phyloP scores from a whole-genome alignment of 148 eudicot genomes.

The Heliamphora exappendiculata region DNA sequence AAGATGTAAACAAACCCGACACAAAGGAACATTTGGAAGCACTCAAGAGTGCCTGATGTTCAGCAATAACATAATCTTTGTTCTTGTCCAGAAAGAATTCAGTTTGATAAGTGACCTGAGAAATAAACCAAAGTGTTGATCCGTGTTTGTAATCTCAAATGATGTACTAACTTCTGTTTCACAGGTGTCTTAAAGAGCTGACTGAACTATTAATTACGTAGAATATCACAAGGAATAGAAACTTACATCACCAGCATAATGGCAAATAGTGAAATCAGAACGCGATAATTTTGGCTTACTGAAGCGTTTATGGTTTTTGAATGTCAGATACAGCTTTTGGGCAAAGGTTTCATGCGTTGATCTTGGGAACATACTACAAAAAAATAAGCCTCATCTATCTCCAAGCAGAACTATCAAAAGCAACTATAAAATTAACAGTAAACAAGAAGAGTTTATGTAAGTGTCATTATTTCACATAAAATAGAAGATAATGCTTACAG shows the following conservation, averaged over 20 bases:
- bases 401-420: conserved; percentile 12
- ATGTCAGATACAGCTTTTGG: conserved; percentile 88
- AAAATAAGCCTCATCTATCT: not conserved
- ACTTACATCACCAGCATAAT: conserved; percentile 99
- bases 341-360: conserved; percentile 97
- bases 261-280: conserved; percentile 85
- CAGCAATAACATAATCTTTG: conserved; percentile 96
- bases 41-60: conserved; percentile 79
- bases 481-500: conserved; percentile 1
- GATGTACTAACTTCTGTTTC: not conserved
- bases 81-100: conserved; percentile 86
- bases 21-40: conserved; percentile 79
- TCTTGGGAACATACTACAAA: conserved; percentile 92
- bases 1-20: conserved; percentile 62
- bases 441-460: not conserved
- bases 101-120: conserved; percentile 95
- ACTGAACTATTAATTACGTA: no score
- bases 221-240: not conserved
- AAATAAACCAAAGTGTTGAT: conserved; percentile 6
- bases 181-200: not conserved
- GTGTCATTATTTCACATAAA: not conserved
- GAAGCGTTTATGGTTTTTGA: conserved; percentile 79
- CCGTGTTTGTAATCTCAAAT: not conserved
- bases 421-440: not conserved
- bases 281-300: conserved; percentile 92